These are phyloP conservation scores for Nitzschia sp. DNA, from an alignment of 108 stramenopile genomes.

Conservation along the genomic window DNA sequence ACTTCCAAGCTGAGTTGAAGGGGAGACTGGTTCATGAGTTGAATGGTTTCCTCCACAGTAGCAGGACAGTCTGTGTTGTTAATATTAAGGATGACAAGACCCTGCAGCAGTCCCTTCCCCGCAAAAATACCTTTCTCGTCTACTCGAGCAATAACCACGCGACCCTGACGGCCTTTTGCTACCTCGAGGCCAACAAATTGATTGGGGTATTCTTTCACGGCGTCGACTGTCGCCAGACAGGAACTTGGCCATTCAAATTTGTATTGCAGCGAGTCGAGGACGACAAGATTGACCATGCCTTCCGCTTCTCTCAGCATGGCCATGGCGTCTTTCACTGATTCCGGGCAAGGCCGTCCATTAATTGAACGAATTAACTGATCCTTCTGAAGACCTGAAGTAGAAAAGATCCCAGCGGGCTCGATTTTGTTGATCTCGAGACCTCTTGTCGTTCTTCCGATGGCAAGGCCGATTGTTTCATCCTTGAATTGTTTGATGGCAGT, in stretches of 20 bases:
- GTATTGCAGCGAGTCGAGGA: not conserved
- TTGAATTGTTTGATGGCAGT: not conserved
- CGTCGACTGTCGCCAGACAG: not conserved
- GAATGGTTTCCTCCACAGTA: not conserved
- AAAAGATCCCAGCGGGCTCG: not conserved
- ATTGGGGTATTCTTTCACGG: not conserved
- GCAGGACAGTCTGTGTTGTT: not conserved
- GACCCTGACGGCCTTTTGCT: not conserved
- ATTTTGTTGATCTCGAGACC: not conserved
- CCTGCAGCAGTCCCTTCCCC: not conserved
- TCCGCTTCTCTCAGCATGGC: not conserved
- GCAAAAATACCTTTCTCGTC: constrained; percentile 5
- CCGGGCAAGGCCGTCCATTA: constrained; percentile 10
- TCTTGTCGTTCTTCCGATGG: not conserved
- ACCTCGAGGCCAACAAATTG: constrained; percentile 2
- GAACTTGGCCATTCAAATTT: not conserved
- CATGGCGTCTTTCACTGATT: not conserved
- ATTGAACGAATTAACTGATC: not conserved
- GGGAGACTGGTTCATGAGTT: not conserved
- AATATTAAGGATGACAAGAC: not conserved
- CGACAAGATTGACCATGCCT: not conserved
- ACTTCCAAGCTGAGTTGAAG: not conserved
- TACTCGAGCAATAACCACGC: not conserved
- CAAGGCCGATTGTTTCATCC: not conserved
- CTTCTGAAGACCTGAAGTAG: not conserved